Evolutionary conservation across 2,329 filamentous ascomycete genomes (phyloP).

Genomic region (Aspergillus pseudonomiae): DNA sequence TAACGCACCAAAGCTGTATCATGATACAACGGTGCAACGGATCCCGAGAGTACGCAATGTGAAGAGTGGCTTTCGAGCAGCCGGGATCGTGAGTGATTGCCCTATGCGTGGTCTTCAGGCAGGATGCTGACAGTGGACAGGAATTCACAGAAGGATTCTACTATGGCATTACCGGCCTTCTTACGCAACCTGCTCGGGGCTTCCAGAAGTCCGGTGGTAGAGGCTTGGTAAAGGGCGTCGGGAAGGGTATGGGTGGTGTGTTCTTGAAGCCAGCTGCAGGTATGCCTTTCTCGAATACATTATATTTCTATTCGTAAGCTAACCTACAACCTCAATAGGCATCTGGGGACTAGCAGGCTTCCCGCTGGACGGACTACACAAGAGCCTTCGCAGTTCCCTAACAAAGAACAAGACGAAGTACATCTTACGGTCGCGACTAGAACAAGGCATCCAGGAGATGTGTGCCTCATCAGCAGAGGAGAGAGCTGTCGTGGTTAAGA

Average conservation of each 20-base stretch:
- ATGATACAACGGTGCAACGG: slow-evolving; percentile 79
- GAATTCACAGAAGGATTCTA: slow-evolving; percentile 77
- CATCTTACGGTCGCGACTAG: slow-evolving; percentile 30
- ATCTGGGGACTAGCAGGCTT: slow-evolving; percentile 36
- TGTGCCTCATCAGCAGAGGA: slow-evolving; percentile 24
- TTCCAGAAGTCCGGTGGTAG: slow-evolving; percentile 65
- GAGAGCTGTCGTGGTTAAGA: slow-evolving; percentile 23
- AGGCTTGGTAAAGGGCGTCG: slow-evolving; percentile 77
- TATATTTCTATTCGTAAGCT: neutral
- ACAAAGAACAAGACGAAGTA: slow-evolving; percentile 29
- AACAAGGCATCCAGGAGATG: slow-evolving; percentile 34
- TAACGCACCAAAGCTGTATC: slow-evolving; percentile 82
- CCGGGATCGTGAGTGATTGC: slow-evolving; percentile 60
- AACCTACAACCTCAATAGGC: slow-evolving; percentile 19
- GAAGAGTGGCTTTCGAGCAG: slow-evolving; percentile 73
- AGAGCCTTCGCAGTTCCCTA: slow-evolving; percentile 32
- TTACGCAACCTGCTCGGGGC: slow-evolving; percentile 75
- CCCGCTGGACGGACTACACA: slow-evolving; percentile 35
- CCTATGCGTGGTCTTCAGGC: no score
- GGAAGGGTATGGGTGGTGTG: slow-evolving; percentile 80
- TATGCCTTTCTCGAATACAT: slow-evolving; percentile 38
- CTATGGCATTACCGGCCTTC: slow-evolving; percentile 78
- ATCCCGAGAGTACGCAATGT: slow-evolving; percentile 77
- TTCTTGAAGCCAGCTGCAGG: slow-evolving; percentile 81
- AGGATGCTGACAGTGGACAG: slow-evolving; percentile 27